These are phyloP conservation scores for Penicillium sp. DNA, from an alignment of 2,329 filamentous ascomycete species.

Conservation along the genomic window DNA sequence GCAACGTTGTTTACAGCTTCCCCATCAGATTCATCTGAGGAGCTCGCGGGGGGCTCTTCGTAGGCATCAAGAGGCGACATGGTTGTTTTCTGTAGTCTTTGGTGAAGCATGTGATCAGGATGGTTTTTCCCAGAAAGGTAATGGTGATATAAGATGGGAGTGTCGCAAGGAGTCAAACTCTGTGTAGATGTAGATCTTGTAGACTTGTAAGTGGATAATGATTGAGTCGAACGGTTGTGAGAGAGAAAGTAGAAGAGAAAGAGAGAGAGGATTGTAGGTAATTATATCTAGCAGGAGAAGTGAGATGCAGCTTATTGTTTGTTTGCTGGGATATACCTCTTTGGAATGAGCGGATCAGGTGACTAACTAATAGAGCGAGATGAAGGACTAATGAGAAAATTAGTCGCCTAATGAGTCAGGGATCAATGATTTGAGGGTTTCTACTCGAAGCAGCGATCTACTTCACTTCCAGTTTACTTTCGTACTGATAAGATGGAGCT, in stretches of 20 bases:
- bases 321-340: neutral
- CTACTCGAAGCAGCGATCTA: neutral
- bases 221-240: neutral
- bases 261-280: neutral
- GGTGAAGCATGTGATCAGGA: neutral
- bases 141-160: neutral
- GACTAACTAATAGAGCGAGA: neutral
- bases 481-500: constrained; percentile 23
- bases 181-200: neutral
- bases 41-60: neutral
- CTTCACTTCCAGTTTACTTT: neutral
- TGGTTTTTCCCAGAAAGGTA: too few relatives aligned
- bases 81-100: neutral
- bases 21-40: constrained; percentile 38
- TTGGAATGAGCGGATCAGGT: neutral
- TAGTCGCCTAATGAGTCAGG: neutral
- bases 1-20: constrained; percentile 35
- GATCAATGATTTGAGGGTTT: neutral
- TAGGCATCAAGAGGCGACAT: constrained; percentile 8
- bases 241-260: neutral
- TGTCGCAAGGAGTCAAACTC: neutral
- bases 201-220: neutral
- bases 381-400: neutral
- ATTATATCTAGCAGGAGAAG: neutral
- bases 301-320: neutral